A percentile compares a stretch with the other conserved stretches of the same genome.
These are phyloP conservation scores for Gaeumannomyces sp. DNA, from an alignment of 2,329 filamentous ascomycete genomes.

Conservation along the genomic window DNA sequence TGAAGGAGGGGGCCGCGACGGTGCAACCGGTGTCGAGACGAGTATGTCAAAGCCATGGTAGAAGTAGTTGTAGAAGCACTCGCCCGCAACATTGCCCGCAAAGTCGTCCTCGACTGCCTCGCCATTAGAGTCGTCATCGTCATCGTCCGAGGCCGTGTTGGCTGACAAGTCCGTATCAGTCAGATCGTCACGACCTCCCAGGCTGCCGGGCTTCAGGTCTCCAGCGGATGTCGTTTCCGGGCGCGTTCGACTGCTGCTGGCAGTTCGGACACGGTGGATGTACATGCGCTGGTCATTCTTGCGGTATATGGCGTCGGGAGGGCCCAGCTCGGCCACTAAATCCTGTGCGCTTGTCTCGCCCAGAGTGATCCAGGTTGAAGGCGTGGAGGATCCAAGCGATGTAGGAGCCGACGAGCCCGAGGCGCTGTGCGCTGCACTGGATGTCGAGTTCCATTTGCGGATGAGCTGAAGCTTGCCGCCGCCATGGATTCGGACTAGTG, in stretches of 20 bases:
- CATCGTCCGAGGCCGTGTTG: conserved; percentile 65
- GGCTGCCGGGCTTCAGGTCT: conserved; percentile 25
- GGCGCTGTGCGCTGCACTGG: not conserved
- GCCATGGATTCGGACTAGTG: conserved; percentile 70
- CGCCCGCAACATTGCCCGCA: conserved; percentile 51
- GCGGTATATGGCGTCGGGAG: conserved; percentile 88
- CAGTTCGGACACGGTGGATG: conserved; percentile 63
- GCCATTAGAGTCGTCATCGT: conserved; percentile 58
- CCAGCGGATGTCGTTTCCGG: conserved; percentile 29
- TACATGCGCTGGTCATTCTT: conserved; percentile 86
- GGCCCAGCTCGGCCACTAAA: conserved; percentile 80
- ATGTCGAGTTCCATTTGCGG: conserved; percentile 55
- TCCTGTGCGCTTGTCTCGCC: conserved; percentile 91
- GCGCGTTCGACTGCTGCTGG: conserved; percentile 43
- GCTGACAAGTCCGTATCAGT: conserved; percentile 70
- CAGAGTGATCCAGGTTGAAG: conserved; percentile 60
- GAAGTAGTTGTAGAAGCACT: conserved; percentile 97
- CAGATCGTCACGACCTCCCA: conserved; percentile 41
- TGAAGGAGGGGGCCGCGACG: conserved; percentile 58
- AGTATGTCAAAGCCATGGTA: conserved; percentile 90
- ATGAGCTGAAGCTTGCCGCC: conserved; percentile 73
- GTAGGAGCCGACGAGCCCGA: conserved; percentile 36
- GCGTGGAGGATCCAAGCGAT: not conserved
- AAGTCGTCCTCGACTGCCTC: conserved; percentile 52
- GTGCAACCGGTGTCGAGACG: conserved; percentile 67